Evolutionary conservation across 805 yeast genomes (phyloP).

Genomic region (Cyberlindnera subsufficiens): DNA sequence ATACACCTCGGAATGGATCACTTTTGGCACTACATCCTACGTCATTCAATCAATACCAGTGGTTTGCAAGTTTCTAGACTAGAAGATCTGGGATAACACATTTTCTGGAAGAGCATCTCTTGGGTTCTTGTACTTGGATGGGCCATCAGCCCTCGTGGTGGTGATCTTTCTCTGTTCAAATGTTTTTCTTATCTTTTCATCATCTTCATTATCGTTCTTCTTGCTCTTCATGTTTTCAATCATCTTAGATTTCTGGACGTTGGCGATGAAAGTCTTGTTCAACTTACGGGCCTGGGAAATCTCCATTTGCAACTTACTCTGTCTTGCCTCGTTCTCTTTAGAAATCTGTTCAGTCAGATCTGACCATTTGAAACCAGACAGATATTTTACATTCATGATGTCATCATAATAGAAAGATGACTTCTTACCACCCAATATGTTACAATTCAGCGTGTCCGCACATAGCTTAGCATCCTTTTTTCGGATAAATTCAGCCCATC

Average conservation of each 20-base stretch:
- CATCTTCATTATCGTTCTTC: conserved; percentile 19
- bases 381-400: conserved; percentile 82
- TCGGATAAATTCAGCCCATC: conserved; percentile 90
- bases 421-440: conserved; percentile 87
- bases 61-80: background rate
- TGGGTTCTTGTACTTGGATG: conserved; percentile 35
- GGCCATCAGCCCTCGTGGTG: conserved; percentile 62
- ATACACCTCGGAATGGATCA: background rate
- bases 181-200: conserved; percentile 42
- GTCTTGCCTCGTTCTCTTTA: conserved; percentile 81
- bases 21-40: background rate
- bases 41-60: background rate
- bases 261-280: conserved; percentile 75
- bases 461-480: conserved; percentile 87
- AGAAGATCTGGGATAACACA: conserved; percentile 27
- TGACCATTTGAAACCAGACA: conserved; percentile 91
- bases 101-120: conserved; percentile 33
- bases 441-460: conserved; percentile 81
- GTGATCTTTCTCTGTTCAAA: conserved; percentile 70
- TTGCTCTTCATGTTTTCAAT: conserved; percentile 50
- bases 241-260: conserved; percentile 84
- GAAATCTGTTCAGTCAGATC: conserved; percentile 92
- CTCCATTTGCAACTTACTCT: conserved; percentile 81
- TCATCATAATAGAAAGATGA: conserved; percentile 91
- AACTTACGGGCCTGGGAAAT: conserved; percentile 82